These are phyloP conservation scores for Rheum nobile DNA, from an alignment of 148 eudicot genomes.

Conservation along the genomic window DNA sequence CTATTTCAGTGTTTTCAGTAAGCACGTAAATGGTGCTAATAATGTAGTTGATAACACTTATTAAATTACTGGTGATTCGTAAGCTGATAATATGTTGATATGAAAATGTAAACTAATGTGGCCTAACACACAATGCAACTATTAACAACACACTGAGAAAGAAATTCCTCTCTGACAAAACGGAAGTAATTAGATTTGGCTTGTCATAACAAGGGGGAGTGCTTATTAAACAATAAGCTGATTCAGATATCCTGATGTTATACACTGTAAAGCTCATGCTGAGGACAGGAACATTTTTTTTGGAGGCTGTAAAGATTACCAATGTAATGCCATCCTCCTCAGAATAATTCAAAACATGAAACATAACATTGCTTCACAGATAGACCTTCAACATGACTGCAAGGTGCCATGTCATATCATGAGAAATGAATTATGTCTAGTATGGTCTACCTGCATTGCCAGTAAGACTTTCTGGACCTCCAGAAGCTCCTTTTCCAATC, in stretches of 20 bases:
- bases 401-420: not conserved
- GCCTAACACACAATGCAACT: too few species aligned
- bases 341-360: not conserved
- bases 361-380: not conserved
- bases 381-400: not conserved
- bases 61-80: not conserved
- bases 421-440: not conserved
- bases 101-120: not conserved
- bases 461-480: slow-evolving; percentile 91
- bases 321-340: not conserved
- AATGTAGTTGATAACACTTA: not conserved
- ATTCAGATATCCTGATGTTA: not conserved
- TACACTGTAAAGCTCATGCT: not conserved
- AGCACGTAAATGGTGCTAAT: not conserved
- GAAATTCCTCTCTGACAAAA: too few species aligned
- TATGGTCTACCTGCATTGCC: slow-evolving; percentile 79
- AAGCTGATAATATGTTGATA: not conserved
- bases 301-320: not conserved
- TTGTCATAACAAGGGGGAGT: too few species aligned
- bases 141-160: too few species aligned
- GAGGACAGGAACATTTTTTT: not conserved
- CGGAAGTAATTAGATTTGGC: too few species aligned
- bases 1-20: not conserved
- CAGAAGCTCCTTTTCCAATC: slow-evolving; percentile 75
- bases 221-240: too few species aligned